A percentile compares a stretch with the other conserved stretches of the same genome.
Conservation (phyloP, 2,329 filamentous ascomycete genomes). For the Samsoniella hepiali region DNA sequence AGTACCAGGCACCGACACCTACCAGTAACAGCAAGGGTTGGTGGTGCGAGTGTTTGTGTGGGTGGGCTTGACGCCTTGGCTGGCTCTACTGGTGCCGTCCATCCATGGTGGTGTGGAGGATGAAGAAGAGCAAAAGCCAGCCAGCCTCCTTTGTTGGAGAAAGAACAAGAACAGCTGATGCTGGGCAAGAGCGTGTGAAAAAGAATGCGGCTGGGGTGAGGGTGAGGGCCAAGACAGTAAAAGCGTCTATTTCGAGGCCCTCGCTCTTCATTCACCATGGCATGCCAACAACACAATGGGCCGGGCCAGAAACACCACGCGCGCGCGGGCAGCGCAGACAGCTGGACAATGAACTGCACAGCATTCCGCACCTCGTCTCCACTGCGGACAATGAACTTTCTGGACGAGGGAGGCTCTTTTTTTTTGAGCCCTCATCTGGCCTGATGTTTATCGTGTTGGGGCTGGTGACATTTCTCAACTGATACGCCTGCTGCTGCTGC, state of each 20-base stretch:
- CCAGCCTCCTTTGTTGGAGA: background rate
- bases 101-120: constrained; percentile 6
- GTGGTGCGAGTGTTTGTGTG: background rate
- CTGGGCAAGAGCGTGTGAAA: too few species aligned
- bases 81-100: background rate
- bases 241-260: background rate
- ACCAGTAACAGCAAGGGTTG: background rate
- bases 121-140: background rate
- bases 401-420: background rate
- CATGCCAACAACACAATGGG: background rate
- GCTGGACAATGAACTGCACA: background rate
- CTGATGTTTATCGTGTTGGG: background rate
- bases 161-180: background rate
- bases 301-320: background rate
- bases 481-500: background rate
- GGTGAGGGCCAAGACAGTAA: background rate
- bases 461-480: background rate
- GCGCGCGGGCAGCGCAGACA: background rate
- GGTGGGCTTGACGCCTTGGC: background rate
- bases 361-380: background rate
- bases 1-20: too few species aligned
- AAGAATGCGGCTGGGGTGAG: background rate
- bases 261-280: background rate
- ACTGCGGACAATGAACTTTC: background rate
- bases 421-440: constrained; percentile 3